Evolutionary conservation across 176 grass and related monocot genomes (phyloP), one percentile per base, ranked within the genome.

Genomic region (Coix lacrymajobi): DNA sequence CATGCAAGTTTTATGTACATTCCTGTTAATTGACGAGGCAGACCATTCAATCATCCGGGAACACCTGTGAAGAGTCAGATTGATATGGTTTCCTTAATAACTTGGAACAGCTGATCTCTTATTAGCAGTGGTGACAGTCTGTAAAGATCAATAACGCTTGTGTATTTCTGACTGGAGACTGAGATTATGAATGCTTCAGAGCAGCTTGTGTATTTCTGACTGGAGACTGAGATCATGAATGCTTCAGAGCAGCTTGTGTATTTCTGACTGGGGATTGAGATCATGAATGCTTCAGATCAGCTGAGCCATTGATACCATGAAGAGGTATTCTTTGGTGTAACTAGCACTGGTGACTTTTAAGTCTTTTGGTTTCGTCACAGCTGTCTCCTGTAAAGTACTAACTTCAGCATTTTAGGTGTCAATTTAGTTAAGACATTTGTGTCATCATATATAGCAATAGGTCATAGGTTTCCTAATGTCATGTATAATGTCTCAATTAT

Each of bases 381-480:
- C 48, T 56, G 72, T 82, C 68, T 87, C 78, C 34, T 87, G 89
- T 94, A 91, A 94, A 94, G 77, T 79, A 58, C 92, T 94, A 91
- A 94, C 69, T 88, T 80, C 11, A 80, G 44, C 79, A 86, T 79
- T 88, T 84, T 87, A 90, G 88, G 82, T 90, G 81, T 85, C 45
- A 60, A 77, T 71, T 85, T 89, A 88, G 81, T 66, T 89, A 73
- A 84, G 48, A 17, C 46, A 71, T 87, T 71, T 67, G 65, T 72
- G 68, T 80, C 60, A 63, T 75, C 34, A 46, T 74, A 79, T 73
- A 80, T 80, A 64, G 54, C 54, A 58, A 58, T 84, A 80, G 77
- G 70, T 30, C 76, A 88, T 94, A 88, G 78, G 54, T 89, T 81
- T 81, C 49, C 71, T 65, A 75, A 58, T 87, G 80, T 75, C 71